These are phyloP conservation scores for Tympanopsis confertula DNA, from an alignment of 2,329 filamentous ascomycete genomes.

Conservation along the genomic window DNA sequence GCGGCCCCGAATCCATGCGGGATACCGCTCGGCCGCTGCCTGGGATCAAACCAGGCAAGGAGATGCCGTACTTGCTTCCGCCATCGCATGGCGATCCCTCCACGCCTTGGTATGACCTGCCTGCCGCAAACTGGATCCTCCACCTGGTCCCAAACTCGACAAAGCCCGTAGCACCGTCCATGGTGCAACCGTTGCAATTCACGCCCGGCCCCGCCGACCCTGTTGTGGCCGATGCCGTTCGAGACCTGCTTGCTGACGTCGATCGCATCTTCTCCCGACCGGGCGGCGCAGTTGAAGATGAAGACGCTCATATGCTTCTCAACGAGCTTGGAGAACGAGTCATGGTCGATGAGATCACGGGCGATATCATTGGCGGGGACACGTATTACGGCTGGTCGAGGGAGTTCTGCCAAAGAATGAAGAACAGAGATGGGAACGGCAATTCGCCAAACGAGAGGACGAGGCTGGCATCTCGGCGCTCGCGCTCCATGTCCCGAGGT, in stretches of 20 bases:
- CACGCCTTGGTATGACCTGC: slow-evolving; percentile 70
- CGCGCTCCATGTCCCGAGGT: slow-evolving; percentile 14
- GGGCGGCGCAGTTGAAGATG: slow-evolving; percentile 25
- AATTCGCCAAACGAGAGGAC: slow-evolving; percentile 5
- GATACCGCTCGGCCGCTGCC: slow-evolving; percentile 5
- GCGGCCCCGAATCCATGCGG: slow-evolving; percentile 3
- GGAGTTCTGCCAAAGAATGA: slow-evolving; percentile 73
- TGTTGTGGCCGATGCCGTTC: slow-evolving; percentile 55
- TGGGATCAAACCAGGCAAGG: slow-evolving; percentile 31
- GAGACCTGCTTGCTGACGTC: slow-evolving; percentile 57
- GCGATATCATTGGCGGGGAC: slow-evolving; percentile 51
- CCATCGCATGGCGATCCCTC: slow-evolving; percentile 64
- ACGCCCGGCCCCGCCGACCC: slow-evolving; percentile 56
- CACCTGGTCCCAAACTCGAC: slow-evolving; percentile 68
- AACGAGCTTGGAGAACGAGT: slow-evolving; percentile 65
- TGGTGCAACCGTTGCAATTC: slow-evolving; percentile 63
- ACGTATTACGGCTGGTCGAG: slow-evolving; percentile 85
- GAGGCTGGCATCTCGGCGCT: not conserved
- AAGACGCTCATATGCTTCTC: slow-evolving; percentile 46
- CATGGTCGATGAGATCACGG: slow-evolving; percentile 52
- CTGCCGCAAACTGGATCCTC: slow-evolving; percentile 70
- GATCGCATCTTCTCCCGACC: slow-evolving; percentile 54
- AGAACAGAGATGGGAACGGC: slow-evolving; percentile 31
- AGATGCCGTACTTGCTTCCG: slow-evolving; percentile 60
- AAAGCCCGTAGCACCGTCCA: slow-evolving; percentile 58